Evolutionary conservation across 371 early-diverging fungal species (phyloP).

Genomic region (Paraphysoderma sedebokerense): DNA sequence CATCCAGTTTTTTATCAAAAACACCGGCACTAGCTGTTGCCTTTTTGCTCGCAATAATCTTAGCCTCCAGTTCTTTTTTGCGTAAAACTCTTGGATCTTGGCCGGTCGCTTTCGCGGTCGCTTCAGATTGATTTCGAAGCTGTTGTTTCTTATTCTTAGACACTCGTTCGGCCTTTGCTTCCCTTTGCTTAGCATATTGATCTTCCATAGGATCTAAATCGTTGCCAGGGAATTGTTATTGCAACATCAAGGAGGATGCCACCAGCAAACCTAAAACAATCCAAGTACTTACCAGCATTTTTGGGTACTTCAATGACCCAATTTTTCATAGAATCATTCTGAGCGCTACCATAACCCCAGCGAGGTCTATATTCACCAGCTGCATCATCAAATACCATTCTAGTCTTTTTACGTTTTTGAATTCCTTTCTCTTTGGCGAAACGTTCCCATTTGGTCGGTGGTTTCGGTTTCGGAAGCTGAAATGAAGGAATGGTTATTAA

Average conservation of each 20-base stretch:
- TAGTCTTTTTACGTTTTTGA: slow-evolving; percentile 64
- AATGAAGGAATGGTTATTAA: slow-evolving; percentile 4
- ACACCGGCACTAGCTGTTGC: slow-evolving; percentile 80
- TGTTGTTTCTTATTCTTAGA: slow-evolving; percentile 71
- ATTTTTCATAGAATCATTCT: slow-evolving; percentile 58
- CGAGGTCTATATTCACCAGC: slow-evolving; percentile 71
- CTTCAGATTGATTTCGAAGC: slow-evolving; percentile 66
- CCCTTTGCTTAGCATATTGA: slow-evolving; percentile 49
- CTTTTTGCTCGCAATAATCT: slow-evolving; percentile 42
- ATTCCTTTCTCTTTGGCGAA: slow-evolving; percentile 98
- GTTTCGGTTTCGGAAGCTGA: slow-evolving; percentile 60
- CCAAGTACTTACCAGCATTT: slow-evolving; percentile 20
- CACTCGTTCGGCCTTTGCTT: slow-evolving; percentile 72
- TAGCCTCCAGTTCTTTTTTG: slow-evolving; percentile 47
- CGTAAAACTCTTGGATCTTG: slow-evolving; percentile 28
- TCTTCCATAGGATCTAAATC: slow-evolving; percentile 62
- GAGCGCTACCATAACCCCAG: slow-evolving; percentile 75
- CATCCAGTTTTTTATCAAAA: slow-evolving; percentile 62
- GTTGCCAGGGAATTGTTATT: neutral
- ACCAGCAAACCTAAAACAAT: neutral
- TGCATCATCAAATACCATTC: slow-evolving; percentile 76
- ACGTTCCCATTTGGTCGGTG: slow-evolving; percentile 95
- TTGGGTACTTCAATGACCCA: slow-evolving; percentile 87
- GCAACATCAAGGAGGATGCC: neutral
- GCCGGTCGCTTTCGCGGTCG: slow-evolving; percentile 24